Evolutionary conservation across 148 eudicot species (phyloP).

Genomic region (Rhododendron kiyosumense): DNA sequence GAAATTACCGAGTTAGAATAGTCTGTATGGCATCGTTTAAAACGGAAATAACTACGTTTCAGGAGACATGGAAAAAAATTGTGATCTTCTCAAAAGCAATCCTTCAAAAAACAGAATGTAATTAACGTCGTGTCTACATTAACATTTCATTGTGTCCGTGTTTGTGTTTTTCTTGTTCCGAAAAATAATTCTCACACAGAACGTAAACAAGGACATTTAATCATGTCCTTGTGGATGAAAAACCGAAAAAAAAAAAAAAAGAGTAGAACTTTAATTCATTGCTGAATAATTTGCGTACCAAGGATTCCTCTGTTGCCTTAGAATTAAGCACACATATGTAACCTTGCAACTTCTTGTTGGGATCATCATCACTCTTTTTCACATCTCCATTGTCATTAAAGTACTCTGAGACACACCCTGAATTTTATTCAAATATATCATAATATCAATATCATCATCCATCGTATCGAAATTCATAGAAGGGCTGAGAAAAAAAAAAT

Average conservation of each 20-base stretch:
- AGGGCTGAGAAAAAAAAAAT: background rate
- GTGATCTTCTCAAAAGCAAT: no score
- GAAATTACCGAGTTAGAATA: background rate
- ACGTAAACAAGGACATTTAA: no score
- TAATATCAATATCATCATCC: background rate
- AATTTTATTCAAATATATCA: background rate
- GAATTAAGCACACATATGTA: conserved; percentile 76
- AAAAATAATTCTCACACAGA: no score
- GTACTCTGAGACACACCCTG: conserved; percentile 63
- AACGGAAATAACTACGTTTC: background rate
- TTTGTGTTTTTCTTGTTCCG: no score
- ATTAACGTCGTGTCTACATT: no score
- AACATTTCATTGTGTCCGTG: no score
- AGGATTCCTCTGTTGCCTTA: conserved; percentile 67
- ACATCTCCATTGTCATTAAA: conserved; percentile 30
- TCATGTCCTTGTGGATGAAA: no score
- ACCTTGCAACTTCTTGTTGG: conserved; percentile 39
- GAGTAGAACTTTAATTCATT: background rate
- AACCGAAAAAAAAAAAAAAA: background rate
- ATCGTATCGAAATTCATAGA: background rate
- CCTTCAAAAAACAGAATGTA: no score
- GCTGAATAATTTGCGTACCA: conserved; percentile 39
- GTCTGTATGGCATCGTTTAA: background rate
- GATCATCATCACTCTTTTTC: conserved; percentile 24
- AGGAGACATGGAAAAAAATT: background rate